phyloP scores from a whole-genome alignment of 257 asterid species.

The Nicotiana sylvestris region DNA sequence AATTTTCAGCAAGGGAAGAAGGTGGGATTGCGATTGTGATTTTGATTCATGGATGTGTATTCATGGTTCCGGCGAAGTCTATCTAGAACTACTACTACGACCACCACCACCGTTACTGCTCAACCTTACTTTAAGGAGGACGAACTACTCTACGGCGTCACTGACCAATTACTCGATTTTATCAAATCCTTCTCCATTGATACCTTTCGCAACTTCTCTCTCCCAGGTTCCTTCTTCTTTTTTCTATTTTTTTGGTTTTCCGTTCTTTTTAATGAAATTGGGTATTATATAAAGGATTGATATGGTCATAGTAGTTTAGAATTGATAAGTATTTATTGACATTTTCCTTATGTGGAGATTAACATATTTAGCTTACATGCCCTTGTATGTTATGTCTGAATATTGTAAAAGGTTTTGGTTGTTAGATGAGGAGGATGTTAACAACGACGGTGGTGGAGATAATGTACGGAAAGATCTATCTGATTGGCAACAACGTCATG shows the following conservation, averaged over 20 bases:
- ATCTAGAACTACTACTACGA: slow-evolving; percentile 28
- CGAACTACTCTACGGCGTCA: slow-evolving; percentile 56
- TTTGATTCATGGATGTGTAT: slow-evolving; percentile 46
- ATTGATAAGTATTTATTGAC: not conserved
- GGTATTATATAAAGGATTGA: not conserved
- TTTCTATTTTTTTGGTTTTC: not conserved
- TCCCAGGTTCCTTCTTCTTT: slow-evolving; percentile 37
- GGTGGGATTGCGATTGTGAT: not conserved
- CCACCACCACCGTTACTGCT: not conserved
- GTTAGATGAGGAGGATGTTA: slow-evolving; percentile 44
- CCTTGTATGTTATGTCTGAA: not conserved
- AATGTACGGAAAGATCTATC: slow-evolving; percentile 61
- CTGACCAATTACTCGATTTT: slow-evolving; percentile 52
- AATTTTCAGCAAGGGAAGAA: not conserved
- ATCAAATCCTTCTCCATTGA: slow-evolving; percentile 64
- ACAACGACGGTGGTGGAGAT: slow-evolving; percentile 20
- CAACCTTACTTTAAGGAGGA: not conserved
- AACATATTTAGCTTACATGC: not conserved
- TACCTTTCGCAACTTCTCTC: slow-evolving; percentile 59
- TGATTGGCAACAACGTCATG: slow-evolving; percentile 88
- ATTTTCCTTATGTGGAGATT: not conserved
- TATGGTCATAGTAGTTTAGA: not conserved
- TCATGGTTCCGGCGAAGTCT: slow-evolving; percentile 70
- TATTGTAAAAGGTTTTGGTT: not conserved
- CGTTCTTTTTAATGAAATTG: not conserved